Conservation (phyloP, 257 asterid genomes). For the Ligustrum vulgare region DNA sequence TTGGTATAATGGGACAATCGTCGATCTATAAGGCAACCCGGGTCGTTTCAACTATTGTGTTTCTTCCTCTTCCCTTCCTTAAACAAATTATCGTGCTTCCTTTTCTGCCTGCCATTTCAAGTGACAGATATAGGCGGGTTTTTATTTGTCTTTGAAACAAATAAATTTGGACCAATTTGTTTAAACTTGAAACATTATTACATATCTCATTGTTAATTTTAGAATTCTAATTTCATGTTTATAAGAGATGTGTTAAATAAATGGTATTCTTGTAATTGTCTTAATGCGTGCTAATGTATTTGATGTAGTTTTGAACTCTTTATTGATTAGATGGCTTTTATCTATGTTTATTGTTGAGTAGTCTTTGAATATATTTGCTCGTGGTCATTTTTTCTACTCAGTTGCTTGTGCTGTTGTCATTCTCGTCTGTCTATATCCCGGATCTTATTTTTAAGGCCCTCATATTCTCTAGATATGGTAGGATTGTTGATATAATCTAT, state of each 20-base stretch:
- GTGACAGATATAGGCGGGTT: neutral
- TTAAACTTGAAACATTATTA: neutral
- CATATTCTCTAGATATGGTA: neutral
- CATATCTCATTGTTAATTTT: neutral
- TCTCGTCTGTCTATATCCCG: slow-evolving; percentile 5
- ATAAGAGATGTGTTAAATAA: neutral
- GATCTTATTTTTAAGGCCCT: slow-evolving; percentile 2
- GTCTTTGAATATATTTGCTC: neutral
- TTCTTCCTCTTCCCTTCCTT: no score
- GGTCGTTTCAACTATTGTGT: no score
- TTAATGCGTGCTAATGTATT: neutral
- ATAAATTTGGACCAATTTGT: neutral
- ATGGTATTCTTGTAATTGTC: neutral
- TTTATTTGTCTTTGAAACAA: neutral
- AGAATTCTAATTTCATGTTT: neutral
- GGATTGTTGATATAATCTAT: neutral
- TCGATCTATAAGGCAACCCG: no score
- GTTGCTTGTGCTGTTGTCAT: neutral
- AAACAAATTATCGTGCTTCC: neutral
- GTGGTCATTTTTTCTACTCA: neutral
- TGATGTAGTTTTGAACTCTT: neutral
- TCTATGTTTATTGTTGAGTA: neutral
- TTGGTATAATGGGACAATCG: no score
- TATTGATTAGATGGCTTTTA: neutral
- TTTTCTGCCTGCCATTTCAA: neutral